Evolutionary conservation across 768 basidiomycete species (phyloP), one percentile per base, ranked within the genome.

Genomic region (Tylopilus plumbeoviolaceoides): DNA sequence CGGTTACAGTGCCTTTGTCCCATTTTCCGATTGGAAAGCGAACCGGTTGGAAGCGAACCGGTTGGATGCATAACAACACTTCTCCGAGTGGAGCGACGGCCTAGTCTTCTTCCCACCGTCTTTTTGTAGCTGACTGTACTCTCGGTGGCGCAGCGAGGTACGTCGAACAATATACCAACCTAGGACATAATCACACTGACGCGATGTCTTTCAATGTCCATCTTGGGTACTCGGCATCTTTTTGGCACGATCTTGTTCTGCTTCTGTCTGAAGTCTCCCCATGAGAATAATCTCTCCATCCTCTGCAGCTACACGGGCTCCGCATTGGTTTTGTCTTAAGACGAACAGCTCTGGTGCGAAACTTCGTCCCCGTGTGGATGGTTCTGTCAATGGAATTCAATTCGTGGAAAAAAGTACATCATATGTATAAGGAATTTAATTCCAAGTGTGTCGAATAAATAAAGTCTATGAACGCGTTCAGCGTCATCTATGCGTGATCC

Each of bases 41-140:
- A 43, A 31, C 28, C n/a, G n/a, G n/a, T n/a, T n/a, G n/a, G 59
- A 62, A 8, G 8, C 8, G 27, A 28, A 28, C 27, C 18, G 69
- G 35, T 17, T 33, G 9, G 31, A 14, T 21, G 1, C 38, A 18
- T 15, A 12, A 39, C 9, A 2, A 1, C 14, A 15, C 12, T 33
- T 33, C 11, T 15, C 7, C 31, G n/a, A n/a, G n/a, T n/a, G 10
- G 25, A 7, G 40, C 14, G 35, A 25, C 17, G 4, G 36, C 27
- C 41, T 42, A 14, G 31, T 30, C 2, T 17, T 10, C 38, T 36
- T 14, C 40, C 38, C 2, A 17, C 9, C n/a, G 33, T 33, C 65
- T 65, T 69, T 69, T 66, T 11, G 51, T 67, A 17, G 68, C 67
- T 0, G 63, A 64, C 2, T 71, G 63, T 53, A 52, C 69, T 11